These are phyloP conservation scores for Peniophora sp. DNA, from an alignment of 1,284 basidiomycete species.

Conservation along the genomic window DNA sequence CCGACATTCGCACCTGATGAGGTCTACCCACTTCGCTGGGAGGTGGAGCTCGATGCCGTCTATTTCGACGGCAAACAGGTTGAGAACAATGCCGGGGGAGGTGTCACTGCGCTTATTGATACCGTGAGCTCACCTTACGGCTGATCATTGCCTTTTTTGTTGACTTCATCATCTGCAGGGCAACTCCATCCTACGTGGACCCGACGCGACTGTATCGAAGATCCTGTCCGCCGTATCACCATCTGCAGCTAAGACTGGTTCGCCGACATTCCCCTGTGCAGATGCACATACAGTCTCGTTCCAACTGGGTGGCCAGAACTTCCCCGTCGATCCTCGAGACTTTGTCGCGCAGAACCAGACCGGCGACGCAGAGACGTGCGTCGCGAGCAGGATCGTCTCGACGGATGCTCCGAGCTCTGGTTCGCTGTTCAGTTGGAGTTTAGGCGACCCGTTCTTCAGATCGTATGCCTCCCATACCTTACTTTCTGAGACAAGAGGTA, in stretches of 20 bases:
- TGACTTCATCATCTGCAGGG: slow-evolving; percentile 19
- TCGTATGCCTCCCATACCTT: slow-evolving; percentile 14
- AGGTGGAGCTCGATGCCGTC: slow-evolving; percentile 47
- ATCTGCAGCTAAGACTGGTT: slow-evolving; percentile 15
- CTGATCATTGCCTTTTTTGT: slow-evolving; percentile 1
- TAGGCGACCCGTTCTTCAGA: slow-evolving; percentile 35
- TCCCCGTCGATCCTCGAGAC: slow-evolving; percentile 62
- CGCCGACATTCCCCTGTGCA: slow-evolving; percentile 30
- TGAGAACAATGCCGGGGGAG: slow-evolving; percentile 29
- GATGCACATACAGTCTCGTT: slow-evolving; percentile 49
- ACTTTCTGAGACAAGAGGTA: neutral
- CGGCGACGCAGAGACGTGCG: slow-evolving; percentile 34
- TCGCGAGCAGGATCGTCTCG: slow-evolving; percentile 37
- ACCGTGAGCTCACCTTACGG: slow-evolving; percentile 26
- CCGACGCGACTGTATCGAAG: slow-evolving; percentile 26
- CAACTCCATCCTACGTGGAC: slow-evolving; percentile 31
- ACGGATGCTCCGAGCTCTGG: slow-evolving; percentile 43
- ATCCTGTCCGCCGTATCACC: slow-evolving; percentile 33
- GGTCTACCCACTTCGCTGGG: slow-evolving; percentile 38
- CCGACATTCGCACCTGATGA: slow-evolving; percentile 28
- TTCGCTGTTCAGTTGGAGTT: slow-evolving; percentile 27
- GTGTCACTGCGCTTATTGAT: slow-evolving; percentile 43
- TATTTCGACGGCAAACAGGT: slow-evolving; percentile 46
- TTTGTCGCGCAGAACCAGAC: slow-evolving; percentile 35
- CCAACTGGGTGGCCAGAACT: slow-evolving; percentile 53